Percentiles rank a stretch among this genome's conserved stretches.
phyloP scores from a whole-genome alignment of 129 eudicot species.

The Centaurea solstitialis region DNA sequence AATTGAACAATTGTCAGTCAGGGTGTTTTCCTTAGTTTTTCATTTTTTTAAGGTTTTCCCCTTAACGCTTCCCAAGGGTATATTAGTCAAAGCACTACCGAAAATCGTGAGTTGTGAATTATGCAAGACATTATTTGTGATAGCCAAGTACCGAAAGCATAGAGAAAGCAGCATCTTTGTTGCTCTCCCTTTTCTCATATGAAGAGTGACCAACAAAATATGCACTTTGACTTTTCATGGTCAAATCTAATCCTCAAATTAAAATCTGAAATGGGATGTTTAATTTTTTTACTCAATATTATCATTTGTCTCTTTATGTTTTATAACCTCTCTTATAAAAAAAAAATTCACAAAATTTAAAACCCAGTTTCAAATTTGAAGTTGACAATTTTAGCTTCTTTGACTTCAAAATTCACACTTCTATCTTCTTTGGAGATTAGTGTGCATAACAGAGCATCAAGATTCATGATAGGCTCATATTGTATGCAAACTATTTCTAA shows the following conservation, averaged over 20 bases:
- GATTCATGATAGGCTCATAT: background rate
- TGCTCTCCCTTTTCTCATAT: background rate
- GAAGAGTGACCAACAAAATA: no score
- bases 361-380: background rate
- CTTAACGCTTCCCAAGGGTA: background rate
- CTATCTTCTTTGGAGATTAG: slow-evolving; percentile 2
- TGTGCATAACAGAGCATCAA: background rate
- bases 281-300: slow-evolving; percentile 2
- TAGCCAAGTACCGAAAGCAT: no score
- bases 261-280: no score
- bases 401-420: slow-evolving; percentile 14
- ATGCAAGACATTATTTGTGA: background rate
- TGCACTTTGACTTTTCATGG: background rate
- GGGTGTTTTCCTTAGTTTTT: no score
- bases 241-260: background rate
- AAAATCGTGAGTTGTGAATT: background rate
- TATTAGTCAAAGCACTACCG: background rate
- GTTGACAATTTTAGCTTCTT: slow-evolving; percentile 4
- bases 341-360: background rate
- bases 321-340: background rate
- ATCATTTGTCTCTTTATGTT: background rate
- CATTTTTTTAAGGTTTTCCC: no score
- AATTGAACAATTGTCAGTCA: no score
- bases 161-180: background rate
- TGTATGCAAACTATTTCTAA: slow-evolving; percentile 14